phyloP scores from a whole-genome alignment of 352 stramenopile species.

The Phytopythium sindhum region DNA sequence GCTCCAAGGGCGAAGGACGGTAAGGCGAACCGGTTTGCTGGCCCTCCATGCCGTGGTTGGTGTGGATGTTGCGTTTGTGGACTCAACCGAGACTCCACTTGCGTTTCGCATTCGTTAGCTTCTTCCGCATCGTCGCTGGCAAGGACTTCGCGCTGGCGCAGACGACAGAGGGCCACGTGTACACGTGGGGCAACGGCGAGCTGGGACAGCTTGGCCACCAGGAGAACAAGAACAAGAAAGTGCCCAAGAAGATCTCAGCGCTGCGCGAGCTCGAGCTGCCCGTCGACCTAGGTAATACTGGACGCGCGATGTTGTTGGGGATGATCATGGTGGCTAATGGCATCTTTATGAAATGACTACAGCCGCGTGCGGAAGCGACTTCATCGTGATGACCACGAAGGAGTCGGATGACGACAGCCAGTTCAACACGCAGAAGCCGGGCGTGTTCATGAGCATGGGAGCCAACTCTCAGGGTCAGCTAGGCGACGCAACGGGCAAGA shows the following conservation, averaged over 20 bases:
- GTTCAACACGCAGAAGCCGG: conserved; percentile 72
- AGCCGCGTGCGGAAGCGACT: conserved; percentile 63
- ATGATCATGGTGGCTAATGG: conserved; percentile 2
- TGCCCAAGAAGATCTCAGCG: conserved; percentile 81
- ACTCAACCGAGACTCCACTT: not conserved
- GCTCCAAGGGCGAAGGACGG: conserved; percentile 71
- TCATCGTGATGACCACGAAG: conserved; percentile 68
- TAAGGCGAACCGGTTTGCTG: conserved; percentile 14
- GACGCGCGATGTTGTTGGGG: not conserved
- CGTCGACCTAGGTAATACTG: conserved; percentile 46
- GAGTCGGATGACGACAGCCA: conserved; percentile 64
- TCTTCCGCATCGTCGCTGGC: conserved; percentile 51
- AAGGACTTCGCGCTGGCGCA: conserved; percentile 57
- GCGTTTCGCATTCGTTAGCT: conserved; percentile 23
- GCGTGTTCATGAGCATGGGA: conserved; percentile 81
- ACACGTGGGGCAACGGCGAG: conserved; percentile 80
- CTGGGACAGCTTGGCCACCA: conserved; percentile 76
- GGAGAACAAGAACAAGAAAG: conserved; percentile 86
- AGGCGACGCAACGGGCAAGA: conserved; percentile 62
- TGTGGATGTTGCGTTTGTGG: not conserved
- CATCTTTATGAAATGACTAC: not conserved
- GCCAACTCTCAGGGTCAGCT: conserved; percentile 70
- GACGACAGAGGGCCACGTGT: conserved; percentile 63
- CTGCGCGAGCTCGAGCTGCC: conserved; percentile 75
- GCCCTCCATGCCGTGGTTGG: not conserved